phyloP scores from a whole-genome alignment of 2,329 filamentous ascomycete species.

The Elsinoe arachidis region DNA sequence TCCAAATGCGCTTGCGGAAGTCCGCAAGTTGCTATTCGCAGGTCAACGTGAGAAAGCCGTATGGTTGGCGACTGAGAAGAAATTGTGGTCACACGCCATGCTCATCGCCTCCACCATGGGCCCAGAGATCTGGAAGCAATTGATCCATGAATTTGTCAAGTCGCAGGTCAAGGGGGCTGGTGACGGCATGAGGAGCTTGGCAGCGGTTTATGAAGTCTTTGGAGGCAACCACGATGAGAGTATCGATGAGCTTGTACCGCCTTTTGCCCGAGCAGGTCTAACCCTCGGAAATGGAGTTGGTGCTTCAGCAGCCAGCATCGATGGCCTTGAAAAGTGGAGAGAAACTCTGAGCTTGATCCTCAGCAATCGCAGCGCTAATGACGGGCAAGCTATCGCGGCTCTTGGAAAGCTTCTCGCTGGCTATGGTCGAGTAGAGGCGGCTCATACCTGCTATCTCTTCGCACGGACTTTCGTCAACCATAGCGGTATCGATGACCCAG shows the following conservation, averaged over 20 bases:
- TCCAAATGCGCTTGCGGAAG: constrained; percentile 57
- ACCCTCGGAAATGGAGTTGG: constrained; percentile 76
- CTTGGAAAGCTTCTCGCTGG: constrained; percentile 73
- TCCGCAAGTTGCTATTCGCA: constrained; percentile 63
- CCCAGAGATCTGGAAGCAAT: constrained; percentile 72
- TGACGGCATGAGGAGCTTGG: constrained; percentile 75
- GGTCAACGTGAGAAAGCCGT: constrained; percentile 87
- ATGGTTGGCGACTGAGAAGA: constrained; percentile 86
- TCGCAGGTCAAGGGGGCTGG: constrained; percentile 82
- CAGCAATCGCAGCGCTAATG: constrained; percentile 76
- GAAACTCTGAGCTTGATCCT: constrained; percentile 81
- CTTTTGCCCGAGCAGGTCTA: constrained; percentile 82
- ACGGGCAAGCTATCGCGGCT: constrained; percentile 66
- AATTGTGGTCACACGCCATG: constrained; percentile 94
- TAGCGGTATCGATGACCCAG: constrained; percentile 73
- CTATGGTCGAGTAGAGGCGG: constrained; percentile 83
- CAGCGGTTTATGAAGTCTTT: constrained; percentile 85
- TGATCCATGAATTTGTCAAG: constrained; percentile 88
- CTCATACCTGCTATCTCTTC: constrained; percentile 90
- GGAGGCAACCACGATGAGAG: constrained; percentile 92
- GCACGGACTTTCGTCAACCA: constrained; percentile 63
- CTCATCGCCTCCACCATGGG: constrained; percentile 76
- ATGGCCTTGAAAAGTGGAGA: constrained; percentile 86
- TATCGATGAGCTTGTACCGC: constrained; percentile 88
- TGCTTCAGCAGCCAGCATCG: constrained; percentile 54